Base-by-base conservation (phyloP, 2,329 filamentous ascomycete genomes). In the Neobulgaria alba region DNA sequence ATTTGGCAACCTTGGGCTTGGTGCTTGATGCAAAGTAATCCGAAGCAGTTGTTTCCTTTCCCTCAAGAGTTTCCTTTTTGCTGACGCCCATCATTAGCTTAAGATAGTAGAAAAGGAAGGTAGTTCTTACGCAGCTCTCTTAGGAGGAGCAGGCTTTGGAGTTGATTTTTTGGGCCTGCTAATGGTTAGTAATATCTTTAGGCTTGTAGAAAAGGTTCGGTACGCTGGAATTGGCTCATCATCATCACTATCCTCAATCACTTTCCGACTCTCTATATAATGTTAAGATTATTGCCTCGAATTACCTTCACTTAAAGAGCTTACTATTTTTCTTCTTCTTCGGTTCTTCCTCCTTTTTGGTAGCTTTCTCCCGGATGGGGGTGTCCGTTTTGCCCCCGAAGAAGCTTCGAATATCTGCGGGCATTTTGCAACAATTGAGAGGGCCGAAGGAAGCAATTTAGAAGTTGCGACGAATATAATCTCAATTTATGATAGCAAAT, bases 371-470 rank as follows among this genome's bases (percentile, higher is more conserved):
- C 49, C 63, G 63, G 45, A 69, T 63, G 12, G 73, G 66, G 33
- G 72, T 66, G 49, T 74, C 72, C 38, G 77, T 76, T 62, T 88
- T 88, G 46, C 83, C 78, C 41, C 82, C 79, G 67, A 96, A 95
- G 65, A 95, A 96, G 54, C 73, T 87, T 58, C 89, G 76, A 57
- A 95, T 96, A 64, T 96, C 90, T 47, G 51, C 86, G 39, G 88
- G 78, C 88, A 95, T 94, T 32, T 34, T 54, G 42, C 32, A 14
- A 16, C 17, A 3, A 7, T 4, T 29, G 15, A 15, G n/a, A 33
- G 10, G 3, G 10, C 10, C 30, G 3, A 33, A 15, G 20, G 26
- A 15, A 29, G 10, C n/a, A n/a, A n/a, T n/a, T n/a, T n/a, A n/a
- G n/a, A n/a, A n/a, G n/a, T n/a, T n/a, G n/a, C n/a, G n/a, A n/a